phyloP scores from a whole-genome alignment of 345 rosid species.

The Eucalyptus regnans region DNA sequence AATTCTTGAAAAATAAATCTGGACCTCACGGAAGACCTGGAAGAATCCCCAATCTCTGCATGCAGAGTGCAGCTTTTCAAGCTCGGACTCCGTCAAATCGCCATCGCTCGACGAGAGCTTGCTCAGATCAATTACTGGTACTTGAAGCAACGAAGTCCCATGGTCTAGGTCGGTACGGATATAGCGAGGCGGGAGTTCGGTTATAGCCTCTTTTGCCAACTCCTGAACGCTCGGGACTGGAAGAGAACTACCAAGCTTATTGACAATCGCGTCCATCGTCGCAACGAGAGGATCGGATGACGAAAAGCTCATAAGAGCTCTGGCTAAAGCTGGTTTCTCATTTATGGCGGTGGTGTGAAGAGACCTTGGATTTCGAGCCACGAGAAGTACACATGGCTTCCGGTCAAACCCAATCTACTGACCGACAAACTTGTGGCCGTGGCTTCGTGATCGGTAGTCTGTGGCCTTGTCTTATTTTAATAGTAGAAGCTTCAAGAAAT shows the following conservation, averaged over 20 bases:
- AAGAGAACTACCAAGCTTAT: background rate
- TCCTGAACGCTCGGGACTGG: background rate
- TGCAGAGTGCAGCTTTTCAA: background rate
- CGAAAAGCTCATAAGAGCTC: background rate
- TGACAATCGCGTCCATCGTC: background rate
- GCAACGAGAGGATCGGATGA: background rate
- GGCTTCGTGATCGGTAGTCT: background rate
- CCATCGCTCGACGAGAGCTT: background rate
- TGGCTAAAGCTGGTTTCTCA: background rate
- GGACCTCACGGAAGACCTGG: background rate
- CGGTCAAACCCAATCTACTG: background rate
- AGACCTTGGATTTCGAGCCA: no score
- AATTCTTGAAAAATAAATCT: background rate
- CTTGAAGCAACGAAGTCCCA: background rate
- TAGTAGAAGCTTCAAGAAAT: background rate
- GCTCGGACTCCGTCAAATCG: background rate
- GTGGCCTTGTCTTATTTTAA: background rate
- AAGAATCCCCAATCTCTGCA: background rate
- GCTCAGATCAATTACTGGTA: background rate
- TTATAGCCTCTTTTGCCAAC: background rate
- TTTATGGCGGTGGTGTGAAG: background rate
- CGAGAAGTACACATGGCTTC: background rate
- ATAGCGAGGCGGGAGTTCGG: background rate
- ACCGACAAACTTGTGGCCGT: background rate
- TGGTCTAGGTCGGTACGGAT: background rate